Evolutionary conservation across 495 filamentous ascomycete species (phyloP).

Genomic region (Hypoxylon fuscum): DNA sequence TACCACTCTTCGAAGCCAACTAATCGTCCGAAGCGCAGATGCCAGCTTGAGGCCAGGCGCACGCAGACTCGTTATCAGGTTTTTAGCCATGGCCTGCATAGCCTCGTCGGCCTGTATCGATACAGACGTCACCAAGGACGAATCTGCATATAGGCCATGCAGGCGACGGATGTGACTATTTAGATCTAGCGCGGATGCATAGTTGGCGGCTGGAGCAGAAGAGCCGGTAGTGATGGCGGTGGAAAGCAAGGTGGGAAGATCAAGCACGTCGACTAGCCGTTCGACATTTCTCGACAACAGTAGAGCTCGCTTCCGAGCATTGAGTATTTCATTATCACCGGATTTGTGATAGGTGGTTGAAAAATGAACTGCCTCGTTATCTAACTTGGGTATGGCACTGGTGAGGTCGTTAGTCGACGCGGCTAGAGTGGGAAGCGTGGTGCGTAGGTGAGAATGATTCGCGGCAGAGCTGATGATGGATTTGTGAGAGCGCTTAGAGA

Average conservation of each 20-base stretch:
- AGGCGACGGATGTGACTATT: constrained; percentile 93
- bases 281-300: constrained; percentile 91
- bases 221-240: constrained; percentile 61
- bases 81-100: constrained; percentile 88
- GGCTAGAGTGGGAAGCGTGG: constrained; percentile 72
- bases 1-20: constrained; percentile 87
- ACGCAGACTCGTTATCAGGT: constrained; percentile 81
- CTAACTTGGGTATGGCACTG: constrained; percentile 78
- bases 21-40: constrained; percentile 88
- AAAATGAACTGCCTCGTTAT: constrained; percentile 80
- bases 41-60: constrained; percentile 85
- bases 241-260: constrained; percentile 87
- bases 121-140: constrained; percentile 76
- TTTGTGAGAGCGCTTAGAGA: constrained; percentile 93
- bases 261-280: constrained; percentile 87
- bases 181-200: constrained; percentile 89
- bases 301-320: constrained; percentile 80
- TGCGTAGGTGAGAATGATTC: constrained; percentile 75
- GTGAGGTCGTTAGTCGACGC: constrained; percentile 71
- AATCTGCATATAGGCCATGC: constrained; percentile 81
- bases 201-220: constrained; percentile 63
- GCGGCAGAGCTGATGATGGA: constrained; percentile 82
- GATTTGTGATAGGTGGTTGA: constrained; percentile 81
- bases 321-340: constrained; percentile 74
- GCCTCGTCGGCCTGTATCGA: constrained; percentile 81